phyloP scores from a whole-genome alignment of 495 filamentous ascomycete genomes.

The Beverwykella pulmonaria region DNA sequence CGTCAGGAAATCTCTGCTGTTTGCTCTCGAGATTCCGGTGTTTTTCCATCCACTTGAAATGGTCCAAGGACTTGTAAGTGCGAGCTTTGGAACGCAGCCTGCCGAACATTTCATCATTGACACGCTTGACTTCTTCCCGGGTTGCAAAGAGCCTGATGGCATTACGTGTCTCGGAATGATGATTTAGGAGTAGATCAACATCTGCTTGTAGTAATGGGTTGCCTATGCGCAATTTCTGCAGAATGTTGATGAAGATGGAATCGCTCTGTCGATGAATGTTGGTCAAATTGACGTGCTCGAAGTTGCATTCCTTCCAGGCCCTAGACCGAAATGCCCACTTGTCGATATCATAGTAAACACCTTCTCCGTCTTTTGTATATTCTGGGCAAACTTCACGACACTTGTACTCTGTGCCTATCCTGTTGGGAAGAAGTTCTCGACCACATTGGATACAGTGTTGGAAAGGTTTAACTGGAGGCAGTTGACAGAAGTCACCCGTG shows the following conservation, averaged over 20 bases:
- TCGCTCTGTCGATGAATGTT: slow-evolving; percentile 60
- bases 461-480: slow-evolving; percentile 52
- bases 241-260: slow-evolving; percentile 51
- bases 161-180: slow-evolving; percentile 47
- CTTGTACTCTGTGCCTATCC: slow-evolving; percentile 16
- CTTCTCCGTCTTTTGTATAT: slow-evolving; percentile 2
- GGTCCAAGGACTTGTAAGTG: slow-evolving; percentile 35
- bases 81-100: slow-evolving; percentile 36
- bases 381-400: slow-evolving; percentile 1
- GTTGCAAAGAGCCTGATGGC: slow-evolving; percentile 53
- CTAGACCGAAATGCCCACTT: slow-evolving; percentile 44
- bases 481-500: slow-evolving; percentile 51
- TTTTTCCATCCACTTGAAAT: slow-evolving; percentile 34
- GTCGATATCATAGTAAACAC: slow-evolving; percentile 29
- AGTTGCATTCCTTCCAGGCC: slow-evolving; percentile 45
- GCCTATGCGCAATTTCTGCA: slow-evolving; percentile 57
- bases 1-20: slow-evolving; percentile 22
- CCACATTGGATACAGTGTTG: slow-evolving; percentile 48
- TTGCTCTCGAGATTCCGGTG: slow-evolving; percentile 35
- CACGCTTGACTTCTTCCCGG: slow-evolving; percentile 42
- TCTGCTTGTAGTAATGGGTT: slow-evolving; percentile 44
- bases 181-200: slow-evolving; percentile 52
- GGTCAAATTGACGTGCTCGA: slow-evolving; percentile 48
- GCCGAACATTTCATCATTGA: slow-evolving; percentile 34
- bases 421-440: slow-evolving; percentile 21